phyloP scores from a whole-genome alignment of 805 yeast genomes.

The Lachancea lanzarotensis region DNA sequence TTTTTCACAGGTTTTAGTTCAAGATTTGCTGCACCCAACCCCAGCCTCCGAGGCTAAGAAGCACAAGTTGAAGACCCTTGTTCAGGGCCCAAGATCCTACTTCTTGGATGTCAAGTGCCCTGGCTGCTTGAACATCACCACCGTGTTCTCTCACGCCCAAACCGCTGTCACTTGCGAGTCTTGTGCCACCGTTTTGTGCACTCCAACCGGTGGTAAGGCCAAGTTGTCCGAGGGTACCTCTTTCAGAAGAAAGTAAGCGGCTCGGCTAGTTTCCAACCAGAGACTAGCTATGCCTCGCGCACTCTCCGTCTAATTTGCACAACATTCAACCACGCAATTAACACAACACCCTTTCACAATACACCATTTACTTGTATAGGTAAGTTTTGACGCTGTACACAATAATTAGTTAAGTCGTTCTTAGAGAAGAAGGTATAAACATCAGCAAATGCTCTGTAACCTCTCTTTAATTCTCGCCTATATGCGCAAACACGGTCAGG shows the following conservation, averaged over 20 bases:
- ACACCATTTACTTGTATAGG: constrained; percentile 4
- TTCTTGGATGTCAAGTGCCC: constrained; percentile 99
- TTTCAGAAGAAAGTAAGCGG: constrained; percentile 91
- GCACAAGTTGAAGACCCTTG: constrained; percentile 96
- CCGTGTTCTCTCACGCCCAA: constrained; percentile 99
- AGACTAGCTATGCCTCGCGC: background rate
- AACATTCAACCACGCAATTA: background rate
- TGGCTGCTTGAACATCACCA: constrained; percentile 98
- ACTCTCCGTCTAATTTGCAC: constrained; percentile 3
- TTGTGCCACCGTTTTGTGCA: constrained; percentile 96
- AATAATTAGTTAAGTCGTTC: constrained; percentile 5
- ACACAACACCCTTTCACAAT: constrained; percentile 1
- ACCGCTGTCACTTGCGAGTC: constrained; percentile 99
- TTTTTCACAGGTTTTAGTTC: constrained; percentile 79
- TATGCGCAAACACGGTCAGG: background rate
- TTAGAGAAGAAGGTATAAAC: background rate
- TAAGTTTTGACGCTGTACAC: constrained; percentile 11
- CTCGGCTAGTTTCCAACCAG: background rate
- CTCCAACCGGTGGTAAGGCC: constrained; percentile 99
- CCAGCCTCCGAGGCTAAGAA: constrained; percentile 94
- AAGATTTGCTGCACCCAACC: constrained; percentile 97
- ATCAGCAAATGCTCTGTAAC: background rate
- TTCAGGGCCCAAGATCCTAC: constrained; percentile 96
- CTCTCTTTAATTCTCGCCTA: too few species aligned
- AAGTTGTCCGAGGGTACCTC: constrained; percentile 99